Conservation (phyloP, 208 protist species). For the Strigomonas culicis region DNA sequence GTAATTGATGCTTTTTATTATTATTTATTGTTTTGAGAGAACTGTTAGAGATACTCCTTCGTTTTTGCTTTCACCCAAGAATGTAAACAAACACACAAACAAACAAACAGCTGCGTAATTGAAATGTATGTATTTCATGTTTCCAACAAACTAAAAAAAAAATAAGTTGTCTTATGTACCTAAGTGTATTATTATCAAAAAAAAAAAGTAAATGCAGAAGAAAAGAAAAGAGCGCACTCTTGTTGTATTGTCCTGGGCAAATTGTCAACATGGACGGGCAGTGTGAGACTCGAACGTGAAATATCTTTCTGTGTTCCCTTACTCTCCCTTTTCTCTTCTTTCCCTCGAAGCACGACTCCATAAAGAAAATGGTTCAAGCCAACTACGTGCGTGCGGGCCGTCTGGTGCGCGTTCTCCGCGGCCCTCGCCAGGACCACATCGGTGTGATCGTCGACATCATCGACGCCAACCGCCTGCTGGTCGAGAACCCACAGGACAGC, state of each 20-base stretch:
- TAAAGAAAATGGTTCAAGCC: constrained; percentile 53
- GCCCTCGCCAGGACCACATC: constrained; percentile 56
- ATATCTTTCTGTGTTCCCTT: constrained; percentile 1
- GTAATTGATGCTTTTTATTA: neutral
- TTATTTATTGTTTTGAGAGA: too few species aligned
- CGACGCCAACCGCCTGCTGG: constrained; percentile 86
- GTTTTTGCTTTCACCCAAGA: neutral
- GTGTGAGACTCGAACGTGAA: neutral
- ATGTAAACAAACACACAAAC: constrained; percentile 4
- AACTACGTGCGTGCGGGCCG: constrained; percentile 53
- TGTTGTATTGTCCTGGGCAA: too few species aligned
- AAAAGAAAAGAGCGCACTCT: too few species aligned
- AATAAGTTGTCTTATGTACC: neutral
- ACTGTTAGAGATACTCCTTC: too few species aligned
- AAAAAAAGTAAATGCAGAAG: too few species aligned
- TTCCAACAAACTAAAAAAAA: neutral
- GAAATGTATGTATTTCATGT: neutral
- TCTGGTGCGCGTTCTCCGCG: constrained; percentile 63
- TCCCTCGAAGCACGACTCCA: constrained; percentile 3
- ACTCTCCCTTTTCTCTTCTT: constrained; percentile 22
- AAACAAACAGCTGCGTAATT: neutral
- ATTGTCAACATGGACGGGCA: too few species aligned
- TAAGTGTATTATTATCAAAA: neutral
- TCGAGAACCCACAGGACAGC: constrained; percentile 82
- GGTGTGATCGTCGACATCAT: constrained; percentile 86